Evolutionary conservation across 805 yeast genomes (phyloP).

Genomic region (Yamadazyma akitaensis): DNA sequence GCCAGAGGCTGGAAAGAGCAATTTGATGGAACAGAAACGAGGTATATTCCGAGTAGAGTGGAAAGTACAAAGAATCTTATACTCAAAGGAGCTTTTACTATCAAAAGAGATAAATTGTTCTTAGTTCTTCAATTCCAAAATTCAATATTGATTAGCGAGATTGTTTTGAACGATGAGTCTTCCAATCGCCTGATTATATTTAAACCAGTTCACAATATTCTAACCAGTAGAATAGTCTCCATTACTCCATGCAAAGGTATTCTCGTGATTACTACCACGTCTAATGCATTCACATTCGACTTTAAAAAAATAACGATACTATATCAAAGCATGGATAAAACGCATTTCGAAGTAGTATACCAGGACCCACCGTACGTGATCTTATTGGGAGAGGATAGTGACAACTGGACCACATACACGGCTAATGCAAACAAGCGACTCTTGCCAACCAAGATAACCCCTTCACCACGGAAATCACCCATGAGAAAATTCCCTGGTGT

Average conservation of each 20-base stretch:
- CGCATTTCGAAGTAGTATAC: neutral
- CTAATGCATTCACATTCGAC: slow-evolving; percentile 4
- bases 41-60: slow-evolving; percentile 3
- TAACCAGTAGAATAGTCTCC: slow-evolving; percentile 6
- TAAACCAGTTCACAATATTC: slow-evolving; percentile 10
- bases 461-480: neutral
- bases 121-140: slow-evolving; percentile 8
- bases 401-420: slow-evolving; percentile 1
- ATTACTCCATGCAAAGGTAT: neutral
- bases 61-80: neutral
- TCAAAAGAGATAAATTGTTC: neutral
- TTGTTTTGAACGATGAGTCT: slow-evolving; percentile 2
- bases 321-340: neutral
- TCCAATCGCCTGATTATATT: slow-evolving; percentile 5
- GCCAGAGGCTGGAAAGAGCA: slow-evolving; percentile 12
- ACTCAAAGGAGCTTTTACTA: neutral
- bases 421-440: neutral
- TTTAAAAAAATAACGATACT: neutral
- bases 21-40: slow-evolving; percentile 8
- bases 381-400: neutral
- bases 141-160: slow-evolving; percentile 9
- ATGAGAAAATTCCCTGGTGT: neutral
- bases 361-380: neutral
- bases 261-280: slow-evolving; percentile 1
- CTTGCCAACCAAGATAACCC: neutral